Percentiles rank a stretch among this genome's conserved stretches.
These are phyloP conservation scores for Alternaria metachromatica DNA, from an alignment of 2,329 filamentous ascomycete species.

Conservation along the genomic window DNA sequence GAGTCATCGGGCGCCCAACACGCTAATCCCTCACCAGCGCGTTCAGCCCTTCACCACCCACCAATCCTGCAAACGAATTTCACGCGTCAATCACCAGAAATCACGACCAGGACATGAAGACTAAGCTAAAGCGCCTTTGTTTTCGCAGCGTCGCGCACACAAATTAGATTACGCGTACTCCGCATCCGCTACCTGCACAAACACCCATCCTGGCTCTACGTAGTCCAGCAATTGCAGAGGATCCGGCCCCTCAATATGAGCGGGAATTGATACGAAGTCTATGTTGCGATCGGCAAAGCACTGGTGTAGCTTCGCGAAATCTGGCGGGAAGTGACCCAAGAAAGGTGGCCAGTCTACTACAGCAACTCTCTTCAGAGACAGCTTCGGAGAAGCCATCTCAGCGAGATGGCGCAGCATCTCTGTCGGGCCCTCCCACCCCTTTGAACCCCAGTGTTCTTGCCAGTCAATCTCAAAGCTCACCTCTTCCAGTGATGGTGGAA, in stretches of 20 bases:
- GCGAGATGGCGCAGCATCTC: constrained; percentile 7
- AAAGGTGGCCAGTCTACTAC: constrained; percentile 11
- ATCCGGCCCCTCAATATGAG: constrained; percentile 1
- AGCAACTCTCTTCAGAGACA: constrained; percentile 1
- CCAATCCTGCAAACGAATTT: background rate
- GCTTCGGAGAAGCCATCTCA: background rate
- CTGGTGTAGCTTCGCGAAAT: constrained; percentile 3
- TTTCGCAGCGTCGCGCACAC: background rate
- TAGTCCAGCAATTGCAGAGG: constrained; percentile 6
- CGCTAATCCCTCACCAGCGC: background rate
- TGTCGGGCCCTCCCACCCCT: constrained; percentile 11
- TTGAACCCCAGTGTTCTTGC: constrained; percentile 11
- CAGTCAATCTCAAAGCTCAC: constrained; percentile 12
- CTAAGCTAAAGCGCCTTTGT: background rate
- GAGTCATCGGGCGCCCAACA: constrained; percentile 1
- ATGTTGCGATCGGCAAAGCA: constrained; percentile 3
- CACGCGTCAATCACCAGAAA: background rate
- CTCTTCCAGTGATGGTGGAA: constrained; percentile 8
- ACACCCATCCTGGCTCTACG: constrained; percentile 10
- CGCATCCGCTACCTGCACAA: constrained; percentile 2
- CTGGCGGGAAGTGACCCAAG: constrained; percentile 5
- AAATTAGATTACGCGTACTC: background rate
- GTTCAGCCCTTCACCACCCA: background rate
- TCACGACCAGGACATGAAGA: background rate
- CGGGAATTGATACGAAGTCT: constrained; percentile 7